A percentile compares a stretch with the other conserved stretches of the same genome.
Evolutionary conservation across 306 rosid genomes (phyloP).

Genomic region (Fragaria vesca): DNA sequence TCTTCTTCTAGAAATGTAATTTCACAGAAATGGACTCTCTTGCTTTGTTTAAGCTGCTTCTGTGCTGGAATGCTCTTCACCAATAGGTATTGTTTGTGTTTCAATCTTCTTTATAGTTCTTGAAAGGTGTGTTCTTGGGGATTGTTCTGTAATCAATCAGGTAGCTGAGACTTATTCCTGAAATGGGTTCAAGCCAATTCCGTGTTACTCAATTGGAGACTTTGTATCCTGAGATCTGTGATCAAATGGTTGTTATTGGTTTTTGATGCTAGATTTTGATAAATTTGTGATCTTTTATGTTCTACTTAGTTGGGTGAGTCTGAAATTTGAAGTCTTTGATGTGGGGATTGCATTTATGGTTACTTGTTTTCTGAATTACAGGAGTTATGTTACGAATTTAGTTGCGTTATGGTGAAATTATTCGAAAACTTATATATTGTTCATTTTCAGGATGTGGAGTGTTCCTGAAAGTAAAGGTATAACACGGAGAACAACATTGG

Average conservation of each 20-base stretch:
- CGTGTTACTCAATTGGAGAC: slow-evolving; percentile 3
- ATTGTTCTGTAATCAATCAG: not conserved
- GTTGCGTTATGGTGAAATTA: slow-evolving; percentile 2
- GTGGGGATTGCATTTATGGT: slow-evolving; percentile 5
- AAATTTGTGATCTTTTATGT: slow-evolving; percentile 10
- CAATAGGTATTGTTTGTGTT: slow-evolving; percentile 48
- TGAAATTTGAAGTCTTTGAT: slow-evolving; percentile 7
- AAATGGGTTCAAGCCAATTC: not conserved
- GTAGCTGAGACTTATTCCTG: not conserved
- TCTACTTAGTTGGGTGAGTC: not conserved
- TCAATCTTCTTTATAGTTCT: not conserved
- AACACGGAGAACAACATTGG: slow-evolving; percentile 53
- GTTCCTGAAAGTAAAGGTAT: slow-evolving; percentile 66
- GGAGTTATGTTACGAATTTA: no score
- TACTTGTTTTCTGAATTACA: not conserved
- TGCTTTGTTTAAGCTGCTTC: slow-evolving; percentile 79
- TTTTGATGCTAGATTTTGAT: not conserved
- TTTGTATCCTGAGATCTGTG: slow-evolving; percentile 16
- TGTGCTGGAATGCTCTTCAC: slow-evolving; percentile 91
- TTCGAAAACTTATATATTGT: slow-evolving; percentile 12
- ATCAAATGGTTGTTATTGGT: not conserved
- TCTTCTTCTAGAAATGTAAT: slow-evolving; percentile 58
- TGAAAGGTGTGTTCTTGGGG: not conserved
- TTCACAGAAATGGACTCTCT: slow-evolving; percentile 67
- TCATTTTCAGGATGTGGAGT: slow-evolving; percentile 70